Evolutionary conservation across 345 rosid genomes (phyloP), one percentile per base, ranked within the genome.

Genomic region (Gossypium arboreum): DNA sequence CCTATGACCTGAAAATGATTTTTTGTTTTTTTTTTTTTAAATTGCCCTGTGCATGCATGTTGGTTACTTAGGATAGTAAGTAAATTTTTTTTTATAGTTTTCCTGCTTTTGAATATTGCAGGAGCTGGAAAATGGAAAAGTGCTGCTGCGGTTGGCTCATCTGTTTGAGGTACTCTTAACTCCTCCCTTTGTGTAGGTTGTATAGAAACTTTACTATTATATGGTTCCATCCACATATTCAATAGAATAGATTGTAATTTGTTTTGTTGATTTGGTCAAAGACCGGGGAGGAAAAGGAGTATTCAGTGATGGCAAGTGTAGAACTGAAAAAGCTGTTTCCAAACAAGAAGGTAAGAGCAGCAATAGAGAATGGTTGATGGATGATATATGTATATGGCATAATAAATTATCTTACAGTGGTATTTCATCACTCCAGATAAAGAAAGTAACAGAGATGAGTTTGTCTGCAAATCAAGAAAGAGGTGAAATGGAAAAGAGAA

Each of bases 381-480:
- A 48, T 34, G 41, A 34, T 34, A 34, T 39, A n/a, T 56, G 34
- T 18, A 25, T 54, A 24, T 22, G 47, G 2, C 43, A 7, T 51
- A 22, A 7, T 51, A 22, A 17, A 24, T 43, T 54, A 68, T 58
- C 29, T 56, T 16, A 44, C 63, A 11, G 18, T 3, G 17, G 10
- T 67, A 1, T 9, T 56, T 59, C 29, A 9, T 41, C 34, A 12
- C 39, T 59, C 62, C 91, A 94, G 98, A 87, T 92, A 69, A 80
- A 77, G 47, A 68, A 83, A 63, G 85, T 83, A 77, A 88, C 86
- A 2, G 98, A 94, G 80, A 86, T 80, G 91, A 94, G 85, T 78
- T 83, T 92, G 63, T 92, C 98, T 41, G 98, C 88, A 43, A 92
- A 94, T 71, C 98, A 92, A 88, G 94, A 89, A 83, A 85, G 97